Conservation (phyloP, 1,284 basidiomycete species). For the Ustilago tritici region DNA sequence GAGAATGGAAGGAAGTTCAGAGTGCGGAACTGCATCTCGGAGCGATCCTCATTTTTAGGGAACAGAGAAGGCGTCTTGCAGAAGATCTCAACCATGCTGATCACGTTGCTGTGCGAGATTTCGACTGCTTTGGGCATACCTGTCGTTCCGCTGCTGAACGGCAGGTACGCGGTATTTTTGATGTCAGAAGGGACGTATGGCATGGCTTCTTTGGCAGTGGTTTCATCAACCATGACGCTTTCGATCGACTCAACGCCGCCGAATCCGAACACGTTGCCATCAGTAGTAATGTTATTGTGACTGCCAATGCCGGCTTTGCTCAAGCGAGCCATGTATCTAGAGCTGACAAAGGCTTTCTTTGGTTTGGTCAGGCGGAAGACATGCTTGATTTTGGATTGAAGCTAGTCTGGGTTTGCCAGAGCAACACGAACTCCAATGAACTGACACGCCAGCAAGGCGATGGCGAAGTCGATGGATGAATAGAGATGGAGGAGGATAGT, state of each 20-base stretch:
- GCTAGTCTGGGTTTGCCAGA: conserved; percentile 40
- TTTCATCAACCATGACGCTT: conserved; percentile 17
- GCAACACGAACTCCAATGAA: conserved; percentile 43
- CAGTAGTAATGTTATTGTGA: conserved; percentile 18
- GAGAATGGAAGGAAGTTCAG: conserved; percentile 51
- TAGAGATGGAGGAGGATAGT: conserved; percentile 34
- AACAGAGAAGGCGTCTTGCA: conserved; percentile 16
- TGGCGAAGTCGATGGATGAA: conserved; percentile 43
- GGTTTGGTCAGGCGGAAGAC: conserved; percentile 34
- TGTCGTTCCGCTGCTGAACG: conserved; percentile 48
- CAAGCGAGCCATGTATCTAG: conserved; percentile 11
- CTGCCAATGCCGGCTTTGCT: conserved; percentile 21
- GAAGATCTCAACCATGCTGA: conserved; percentile 43
- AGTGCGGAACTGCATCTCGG: conserved; percentile 16
- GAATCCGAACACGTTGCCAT: conserved; percentile 14
- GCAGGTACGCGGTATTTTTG: conserved; percentile 36
- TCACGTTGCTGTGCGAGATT: conserved; percentile 48
- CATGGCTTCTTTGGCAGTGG: conserved; percentile 11
- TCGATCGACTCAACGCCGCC: conserved; percentile 24
- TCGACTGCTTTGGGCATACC: conserved; percentile 52
- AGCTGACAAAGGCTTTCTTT: conserved; percentile 37
- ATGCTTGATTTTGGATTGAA: conserved; percentile 38
- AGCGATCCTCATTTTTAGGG: conserved; percentile 6
- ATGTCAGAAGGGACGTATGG: conserved; percentile 15
- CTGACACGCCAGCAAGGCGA: conserved; percentile 30